Evolutionary conservation across 2,329 filamentous ascomycete species (phyloP), one percentile per base, ranked within the genome.

Genomic region (Alternaria conjuncta): DNA sequence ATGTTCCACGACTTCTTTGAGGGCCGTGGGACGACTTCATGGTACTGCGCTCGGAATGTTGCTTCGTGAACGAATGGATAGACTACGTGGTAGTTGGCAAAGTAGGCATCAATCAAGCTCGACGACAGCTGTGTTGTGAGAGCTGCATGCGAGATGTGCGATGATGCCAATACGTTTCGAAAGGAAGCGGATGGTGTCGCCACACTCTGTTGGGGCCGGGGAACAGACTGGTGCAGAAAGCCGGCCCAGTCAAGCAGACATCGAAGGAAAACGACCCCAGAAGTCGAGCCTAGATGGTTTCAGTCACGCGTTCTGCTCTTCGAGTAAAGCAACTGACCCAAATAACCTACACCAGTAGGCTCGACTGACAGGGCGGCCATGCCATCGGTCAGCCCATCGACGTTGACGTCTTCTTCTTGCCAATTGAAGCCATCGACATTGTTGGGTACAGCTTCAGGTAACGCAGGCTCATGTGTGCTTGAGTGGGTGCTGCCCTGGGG

Each of bases 321-420:
- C 3, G 9, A 3, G 15, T 15, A 1, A 32, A 10, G 7, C 20
- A 9, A n/a, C 10, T 59, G 49, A 73, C 71, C 71, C 23, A 74
- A 61, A 26, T 74, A 74, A 32, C 71, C 70, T 11, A 74, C 71
- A 12, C 71, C 71, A 18, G 71, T 73, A 12, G 71, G 71, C 60
- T 74, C 71, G 6, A 74, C 71, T 23, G 70, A 73, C 7, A 74
- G 65, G 13, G 71, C 71, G 9, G 71, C 71, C 71, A 74, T 74
- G 56, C 71, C 71, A 62, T 74, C 71, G 1, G 70, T 71, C 9
- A 74, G 61, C n/a, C 63, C 63, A 20, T 73, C 65, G 10, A 74
- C 63, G 7, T 63, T 70, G 25, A 65, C 45, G 28, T 69, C 64
- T 20, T 71, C 69, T 53, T 73, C 71, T 51, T 71, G 62, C 70